Evolutionary conservation across 805 yeast genomes (phyloP).

Genomic region (Wickerhamiella vanderwaltii): DNA sequence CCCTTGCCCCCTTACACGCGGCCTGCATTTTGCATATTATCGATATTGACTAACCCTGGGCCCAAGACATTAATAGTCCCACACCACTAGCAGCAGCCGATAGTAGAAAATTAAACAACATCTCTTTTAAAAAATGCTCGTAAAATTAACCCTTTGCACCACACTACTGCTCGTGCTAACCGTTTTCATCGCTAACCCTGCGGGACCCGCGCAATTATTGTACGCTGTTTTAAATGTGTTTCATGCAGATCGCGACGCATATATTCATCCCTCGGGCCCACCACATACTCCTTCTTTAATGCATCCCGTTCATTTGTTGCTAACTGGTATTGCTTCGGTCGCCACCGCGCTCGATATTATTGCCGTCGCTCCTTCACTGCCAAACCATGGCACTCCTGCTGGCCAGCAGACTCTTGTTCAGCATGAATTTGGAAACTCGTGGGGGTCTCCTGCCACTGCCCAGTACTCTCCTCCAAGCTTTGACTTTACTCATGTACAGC

Average conservation of each 20-base stretch:
- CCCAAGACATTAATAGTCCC: too few relatives aligned
- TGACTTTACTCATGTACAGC: conserved; percentile 28
- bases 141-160: too few relatives aligned
- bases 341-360: background rate
- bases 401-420: conserved; percentile 16
- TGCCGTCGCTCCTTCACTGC: conserved; percentile 4
- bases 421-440: conserved; percentile 28
- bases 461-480: conserved; percentile 26
- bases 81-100: too few relatives aligned
- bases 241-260: conserved; percentile 3
- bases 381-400: conserved; percentile 14
- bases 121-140: too few relatives aligned
- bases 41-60: too few relatives aligned
- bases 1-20: too few relatives aligned
- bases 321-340: background rate
- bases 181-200: background rate
- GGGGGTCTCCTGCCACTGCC: conserved; percentile 24
- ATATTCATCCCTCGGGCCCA: too few relatives aligned
- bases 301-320: background rate
- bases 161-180: background rate
- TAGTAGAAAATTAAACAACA: too few relatives aligned
- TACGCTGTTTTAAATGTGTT: conserved; percentile 1
- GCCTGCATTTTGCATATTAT: too few relatives aligned
- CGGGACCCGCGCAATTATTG: background rate
- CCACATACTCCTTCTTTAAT: too few relatives aligned